Evolutionary conservation across 129 eudicot genomes (phyloP).

Genomic region (Centella asiatica): DNA sequence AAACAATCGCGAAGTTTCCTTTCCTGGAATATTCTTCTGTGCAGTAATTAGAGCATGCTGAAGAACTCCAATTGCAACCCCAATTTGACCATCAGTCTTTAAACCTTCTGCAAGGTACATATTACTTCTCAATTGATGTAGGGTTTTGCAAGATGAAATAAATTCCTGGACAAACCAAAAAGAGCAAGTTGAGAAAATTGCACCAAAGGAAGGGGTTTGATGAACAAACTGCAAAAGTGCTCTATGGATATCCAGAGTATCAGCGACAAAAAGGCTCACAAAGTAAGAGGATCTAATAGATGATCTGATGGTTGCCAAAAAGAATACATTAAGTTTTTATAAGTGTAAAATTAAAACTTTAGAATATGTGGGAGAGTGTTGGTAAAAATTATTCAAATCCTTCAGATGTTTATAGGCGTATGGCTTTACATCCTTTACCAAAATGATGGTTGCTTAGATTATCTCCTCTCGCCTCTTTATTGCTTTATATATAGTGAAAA

Average conservation of each 20-base stretch:
- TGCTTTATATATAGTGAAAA: background rate
- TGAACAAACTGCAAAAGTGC: too few species aligned
- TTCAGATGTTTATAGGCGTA: background rate
- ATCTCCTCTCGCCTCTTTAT: background rate
- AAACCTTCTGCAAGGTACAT: conserved; percentile 42
- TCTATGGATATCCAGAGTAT: background rate
- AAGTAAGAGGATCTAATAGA: too few species aligned
- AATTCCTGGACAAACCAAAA: conserved; percentile 43
- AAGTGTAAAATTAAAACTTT: too few species aligned
- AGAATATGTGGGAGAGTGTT: too few species aligned
- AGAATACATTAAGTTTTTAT: too few species aligned
- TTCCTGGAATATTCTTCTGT: conserved; percentile 28
- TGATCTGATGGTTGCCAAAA: too few species aligned
- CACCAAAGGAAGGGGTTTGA: background rate
- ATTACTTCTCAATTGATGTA: conserved; percentile 50
- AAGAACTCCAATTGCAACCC: conserved; percentile 56
- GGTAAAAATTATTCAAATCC: background rate
- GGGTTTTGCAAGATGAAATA: conserved; percentile 29
- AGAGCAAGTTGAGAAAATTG: background rate
- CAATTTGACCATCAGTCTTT: conserved; percentile 39
- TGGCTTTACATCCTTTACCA: background rate
- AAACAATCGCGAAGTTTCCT: conserved; percentile 46
- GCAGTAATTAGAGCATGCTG: conserved; percentile 22
- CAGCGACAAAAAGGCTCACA: background rate
- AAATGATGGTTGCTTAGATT: background rate